Evolutionary conservation across 2,329 filamentous ascomycete species (phyloP), one percentile per base, ranked within the genome.

Genomic region (Bertia moriformis): DNA sequence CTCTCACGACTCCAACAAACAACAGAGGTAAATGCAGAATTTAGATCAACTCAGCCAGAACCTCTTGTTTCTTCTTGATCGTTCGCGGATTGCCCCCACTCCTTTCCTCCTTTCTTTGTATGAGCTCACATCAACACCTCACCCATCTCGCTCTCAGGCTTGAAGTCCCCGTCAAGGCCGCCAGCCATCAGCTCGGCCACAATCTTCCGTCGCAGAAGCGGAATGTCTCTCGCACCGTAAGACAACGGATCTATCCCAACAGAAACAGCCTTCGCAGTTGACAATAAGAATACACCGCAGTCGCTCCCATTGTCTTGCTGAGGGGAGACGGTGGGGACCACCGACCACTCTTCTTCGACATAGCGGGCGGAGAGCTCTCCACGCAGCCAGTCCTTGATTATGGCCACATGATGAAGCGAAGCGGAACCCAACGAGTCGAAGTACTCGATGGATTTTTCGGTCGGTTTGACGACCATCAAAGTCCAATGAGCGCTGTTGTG

Each of bases 261-360:
- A 7, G 32, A 7, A 13, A 35, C 32, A 7, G 32, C 32, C 15
- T 35, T 65, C 38, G 65, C 65, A 3, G 59, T 66, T 7, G 63
- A 64, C 15, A 66, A 51, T 15, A 64, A 53, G 44, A 67, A 68
- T 2, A 66, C 63, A n/a, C 65, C 65, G 41, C 65, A 68, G 42
- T 68, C 65, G 39, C 56, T 60, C 19, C 57, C 56, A 42, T 68
- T 68, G 41, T 59, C 46, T 43, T 68, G 65, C 41, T 55, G 54
- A 4, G 64, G 63, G 4, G 14, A 30, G 4, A 46, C 32, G 2
- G 58, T 58, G 4, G 54, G 50, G 15, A 60, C 50, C 4, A 60
- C 48, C 2, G 43, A 48, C 65, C 65, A 68, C 40, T 67, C 62
- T 2, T 55, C 51, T 20, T 62, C 60, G 15, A 55, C 48, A 42